Percentiles rank a stretch among this genome's conserved stretches.
phyloP scores from a whole-genome alignment of 1,284 basidiomycete genomes.

The Tranzscheliella williamsii region DNA sequence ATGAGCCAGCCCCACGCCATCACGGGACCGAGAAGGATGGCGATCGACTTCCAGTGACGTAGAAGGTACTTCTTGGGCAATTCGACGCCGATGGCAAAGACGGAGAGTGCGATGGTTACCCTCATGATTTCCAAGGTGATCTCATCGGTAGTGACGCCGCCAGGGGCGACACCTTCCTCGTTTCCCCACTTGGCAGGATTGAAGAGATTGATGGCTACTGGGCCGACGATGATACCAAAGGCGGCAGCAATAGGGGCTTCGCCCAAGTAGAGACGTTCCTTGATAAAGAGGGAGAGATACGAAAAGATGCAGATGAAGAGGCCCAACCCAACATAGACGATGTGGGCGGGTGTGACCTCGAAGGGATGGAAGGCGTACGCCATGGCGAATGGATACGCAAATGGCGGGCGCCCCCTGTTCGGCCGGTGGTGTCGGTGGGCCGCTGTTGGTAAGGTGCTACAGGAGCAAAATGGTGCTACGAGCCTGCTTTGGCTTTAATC shows the following conservation, averaged over 20 bases:
- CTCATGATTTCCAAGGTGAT: constrained; percentile 77
- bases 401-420: no score
- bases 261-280: constrained; percentile 91
- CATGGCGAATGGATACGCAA: no score
- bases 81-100: constrained; percentile 92
- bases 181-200: constrained; percentile 81
- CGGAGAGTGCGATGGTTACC: constrained; percentile 94
- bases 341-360: constrained; percentile 55
- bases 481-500: no score
- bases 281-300: constrained; percentile 89
- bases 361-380: constrained; percentile 50
- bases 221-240: constrained; percentile 86
- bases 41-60: constrained; percentile 84
- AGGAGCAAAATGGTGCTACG: no score
- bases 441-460: no score
- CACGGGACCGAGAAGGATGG: constrained; percentile 82
- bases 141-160: constrained; percentile 71
- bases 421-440: no score
- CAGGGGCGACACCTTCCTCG: constrained; percentile 64
- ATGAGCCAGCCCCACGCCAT: constrained; percentile 87
- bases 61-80: constrained; percentile 71
- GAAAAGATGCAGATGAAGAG: constrained; percentile 71
- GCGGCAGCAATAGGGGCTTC: constrained; percentile 95
- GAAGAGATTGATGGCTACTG: constrained; percentile 81
- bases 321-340: constrained; percentile 57